Conservation (phyloP, 441 rosid species). For the Daphne laureola region DNA sequence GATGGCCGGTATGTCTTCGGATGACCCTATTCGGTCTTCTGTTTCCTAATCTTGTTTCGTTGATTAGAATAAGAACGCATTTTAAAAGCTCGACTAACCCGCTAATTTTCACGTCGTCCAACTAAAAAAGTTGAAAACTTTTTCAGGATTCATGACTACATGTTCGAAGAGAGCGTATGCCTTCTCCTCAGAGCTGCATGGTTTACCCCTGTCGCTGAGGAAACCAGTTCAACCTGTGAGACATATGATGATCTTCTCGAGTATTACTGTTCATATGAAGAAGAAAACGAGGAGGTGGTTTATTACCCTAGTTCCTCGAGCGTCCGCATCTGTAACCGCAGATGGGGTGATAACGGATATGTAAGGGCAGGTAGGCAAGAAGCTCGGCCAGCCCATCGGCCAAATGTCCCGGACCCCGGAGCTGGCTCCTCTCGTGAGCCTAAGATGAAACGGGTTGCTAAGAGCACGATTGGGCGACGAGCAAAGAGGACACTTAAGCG, state of each 20-base stretch:
- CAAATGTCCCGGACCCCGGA: conserved; percentile 29
- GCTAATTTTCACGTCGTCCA: too few relatives aligned
- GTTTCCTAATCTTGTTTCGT: neutral
- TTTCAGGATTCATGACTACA: conserved; percentile 66
- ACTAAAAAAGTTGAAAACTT: neutral
- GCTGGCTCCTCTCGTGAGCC: conserved; percentile 55
- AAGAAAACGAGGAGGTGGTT: conserved; percentile 53
- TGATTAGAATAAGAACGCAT: too few relatives aligned
- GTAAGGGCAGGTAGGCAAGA: conserved; percentile 84
- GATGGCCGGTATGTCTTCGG: conserved; percentile 61
- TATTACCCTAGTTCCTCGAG: conserved; percentile 39
- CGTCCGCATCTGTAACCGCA: conserved; percentile 64
- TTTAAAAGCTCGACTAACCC: too few relatives aligned
- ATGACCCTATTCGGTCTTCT: neutral
- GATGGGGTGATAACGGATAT: conserved; percentile 92
- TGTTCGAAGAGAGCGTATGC: conserved; percentile 94
- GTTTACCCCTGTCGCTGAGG: conserved; percentile 62
- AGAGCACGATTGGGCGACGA: conserved; percentile 52
- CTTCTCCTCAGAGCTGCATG: conserved; percentile 82
- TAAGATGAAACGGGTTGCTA: conserved; percentile 41
- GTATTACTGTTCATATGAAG: conserved; percentile 38
- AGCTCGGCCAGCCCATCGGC: conserved; percentile 57
- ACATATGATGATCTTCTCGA: conserved; percentile 31
- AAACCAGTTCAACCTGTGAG: conserved; percentile 24
- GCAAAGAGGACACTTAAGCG: conserved; percentile 90